phyloP scores from a whole-genome alignment of 768 basidiomycete genomes.

The Auriscalpium vulgare region DNA sequence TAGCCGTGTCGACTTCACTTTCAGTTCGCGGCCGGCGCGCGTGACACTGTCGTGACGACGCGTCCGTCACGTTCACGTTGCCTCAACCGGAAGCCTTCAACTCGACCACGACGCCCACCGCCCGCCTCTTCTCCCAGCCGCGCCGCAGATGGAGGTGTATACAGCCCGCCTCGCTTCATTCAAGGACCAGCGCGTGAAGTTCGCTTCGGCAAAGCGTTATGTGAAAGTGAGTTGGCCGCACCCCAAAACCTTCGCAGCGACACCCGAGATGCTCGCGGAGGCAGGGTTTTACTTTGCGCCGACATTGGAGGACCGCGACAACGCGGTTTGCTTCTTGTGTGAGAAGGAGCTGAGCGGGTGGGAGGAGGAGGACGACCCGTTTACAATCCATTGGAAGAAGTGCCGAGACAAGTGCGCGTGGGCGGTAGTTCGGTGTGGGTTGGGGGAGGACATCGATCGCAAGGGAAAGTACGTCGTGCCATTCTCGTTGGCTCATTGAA shows the following conservation, averaged over 20 bases:
- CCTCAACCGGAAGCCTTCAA: neutral
- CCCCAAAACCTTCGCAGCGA: slow-evolving; percentile 53
- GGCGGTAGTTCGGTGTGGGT: slow-evolving; percentile 73
- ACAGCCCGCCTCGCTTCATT: slow-evolving; percentile 57
- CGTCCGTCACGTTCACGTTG: slow-evolving; percentile 1
- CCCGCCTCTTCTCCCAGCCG: neutral
- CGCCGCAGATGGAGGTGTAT: slow-evolving; percentile 7
- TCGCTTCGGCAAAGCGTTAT: slow-evolving; percentile 34
- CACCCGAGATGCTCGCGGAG: slow-evolving; percentile 66
- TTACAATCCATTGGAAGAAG: slow-evolving; percentile 71
- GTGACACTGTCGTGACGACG: slow-evolving; percentile 1
- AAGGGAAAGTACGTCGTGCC: slow-evolving; percentile 42
- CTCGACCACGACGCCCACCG: neutral
- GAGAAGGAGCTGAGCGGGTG: slow-evolving; percentile 76
- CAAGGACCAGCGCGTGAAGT: slow-evolving; percentile 52
- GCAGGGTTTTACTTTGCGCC: slow-evolving; percentile 89
- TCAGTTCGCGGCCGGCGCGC: neutral
- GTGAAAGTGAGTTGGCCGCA: slow-evolving; percentile 74
- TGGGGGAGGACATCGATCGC: slow-evolving; percentile 48
- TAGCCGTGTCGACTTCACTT: neutral
- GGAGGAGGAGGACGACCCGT: slow-evolving; percentile 81
- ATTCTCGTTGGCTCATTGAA: no score
- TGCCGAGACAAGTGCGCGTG: slow-evolving; percentile 65
- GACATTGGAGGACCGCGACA: slow-evolving; percentile 57
- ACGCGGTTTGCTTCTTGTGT: slow-evolving; percentile 81